Percentiles rank a stretch among this genome's conserved stretches.
Conservation (phyloP, 139 green algal species). For the Tetradesmus obliquus region DNA sequence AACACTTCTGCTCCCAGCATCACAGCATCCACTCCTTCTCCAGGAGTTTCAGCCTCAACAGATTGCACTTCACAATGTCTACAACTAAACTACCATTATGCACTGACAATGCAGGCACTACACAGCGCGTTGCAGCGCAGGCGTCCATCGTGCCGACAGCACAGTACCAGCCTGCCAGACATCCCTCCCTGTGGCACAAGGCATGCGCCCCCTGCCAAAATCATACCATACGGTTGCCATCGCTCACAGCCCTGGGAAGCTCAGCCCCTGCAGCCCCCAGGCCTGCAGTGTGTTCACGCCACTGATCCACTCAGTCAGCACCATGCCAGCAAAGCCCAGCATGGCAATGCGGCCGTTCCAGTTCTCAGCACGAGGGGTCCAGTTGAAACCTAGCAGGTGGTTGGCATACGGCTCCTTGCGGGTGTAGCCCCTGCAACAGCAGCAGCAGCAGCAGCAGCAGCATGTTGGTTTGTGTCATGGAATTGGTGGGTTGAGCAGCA, state of each 20-base stretch:
- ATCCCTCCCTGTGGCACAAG: too few species aligned
- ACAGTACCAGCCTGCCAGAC: too few species aligned
- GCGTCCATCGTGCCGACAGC: too few species aligned
- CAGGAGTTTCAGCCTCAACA: too few species aligned
- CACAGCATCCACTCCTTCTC: too few species aligned
- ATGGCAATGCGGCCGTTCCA: slow-evolving; percentile 33
- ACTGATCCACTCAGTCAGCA: slow-evolving; percentile 20
- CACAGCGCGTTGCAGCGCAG: too few species aligned
- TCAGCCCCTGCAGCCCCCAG: slow-evolving; percentile 3
- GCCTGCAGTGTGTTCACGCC: slow-evolving; percentile 35
- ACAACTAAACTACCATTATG: too few species aligned
- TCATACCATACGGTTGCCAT: background rate
- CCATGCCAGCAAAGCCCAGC: slow-evolving; percentile 23
- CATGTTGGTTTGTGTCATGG: too few species aligned
- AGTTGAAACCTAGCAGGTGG: slow-evolving; percentile 7
- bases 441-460: background rate
- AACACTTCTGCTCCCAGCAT: too few species aligned
- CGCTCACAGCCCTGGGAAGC: slow-evolving; percentile 3
- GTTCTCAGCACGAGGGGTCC: slow-evolving; percentile 32
- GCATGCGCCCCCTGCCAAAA: background rate
- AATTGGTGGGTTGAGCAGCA: background rate
- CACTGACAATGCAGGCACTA: too few species aligned
- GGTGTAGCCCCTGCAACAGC: slow-evolving; percentile 17
- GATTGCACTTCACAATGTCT: too few species aligned
- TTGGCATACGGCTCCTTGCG: slow-evolving; percentile 36